Evolutionary conservation across 2,329 filamentous ascomycete species (phyloP), one percentile per base, ranked within the genome.

Genomic region (Rhinocladiella mackenziei): DNA sequence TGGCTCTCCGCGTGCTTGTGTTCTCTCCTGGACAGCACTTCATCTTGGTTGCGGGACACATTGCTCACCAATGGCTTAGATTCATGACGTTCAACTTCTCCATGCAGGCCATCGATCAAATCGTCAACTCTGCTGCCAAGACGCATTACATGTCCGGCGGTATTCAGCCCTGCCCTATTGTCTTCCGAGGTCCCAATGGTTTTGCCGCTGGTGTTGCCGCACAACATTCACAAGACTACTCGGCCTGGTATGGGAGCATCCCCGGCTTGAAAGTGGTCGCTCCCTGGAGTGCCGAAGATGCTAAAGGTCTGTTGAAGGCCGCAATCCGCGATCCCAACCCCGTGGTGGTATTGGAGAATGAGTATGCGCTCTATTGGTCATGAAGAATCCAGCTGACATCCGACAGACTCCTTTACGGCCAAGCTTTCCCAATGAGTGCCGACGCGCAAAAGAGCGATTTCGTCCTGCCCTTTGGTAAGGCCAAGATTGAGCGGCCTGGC

Each of bases 51-150:
- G 14, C 30, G 30, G 7, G 30, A 3, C 14, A 14, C 30, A 32
- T 18, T 31, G 10, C 26, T 26, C 11, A 35, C 32, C 28, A 28
- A 13, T 29, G 37, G 28, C 14, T 86, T 80, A 92, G 98, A 76
- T 98, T 98, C 79, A 98, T 98, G 92, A 98, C 92, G 63, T 97
- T 95, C 82, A 98, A 98, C 81, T 97, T 97, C 67, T 91, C 92
- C 70, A 98, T 98, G 92, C 92, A 98, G 76, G 88, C 92, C 66
- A 98, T 98, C 70, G 92, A 98, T 69, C 92, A 98, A 70, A 87
- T 98, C 66, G 89, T 98, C 81, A 98, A 98, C 82, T 97, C 91
- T 37, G 92, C 77, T 60, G 92, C 89, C 65, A 98, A 98, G 80
- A 98, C 92, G 45, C 91, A 98, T 65, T 98, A 98, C 78, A 98